Conservation (phyloP, 192 early-diverging fungal genomes). For the Obelidium mucronatum region DNA sequence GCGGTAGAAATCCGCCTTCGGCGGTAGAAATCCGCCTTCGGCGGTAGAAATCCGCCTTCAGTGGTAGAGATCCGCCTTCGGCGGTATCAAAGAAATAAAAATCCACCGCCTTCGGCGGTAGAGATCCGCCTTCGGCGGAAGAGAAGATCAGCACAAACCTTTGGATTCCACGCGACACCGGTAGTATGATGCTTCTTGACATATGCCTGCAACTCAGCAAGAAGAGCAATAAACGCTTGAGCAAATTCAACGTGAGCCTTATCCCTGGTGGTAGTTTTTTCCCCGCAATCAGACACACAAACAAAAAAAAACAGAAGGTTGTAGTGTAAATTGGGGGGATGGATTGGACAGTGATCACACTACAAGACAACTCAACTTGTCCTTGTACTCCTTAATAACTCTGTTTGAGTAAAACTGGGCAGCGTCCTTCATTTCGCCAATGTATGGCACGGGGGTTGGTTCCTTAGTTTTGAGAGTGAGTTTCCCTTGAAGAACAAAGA, state of each 20-base stretch:
- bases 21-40: too few relatives aligned
- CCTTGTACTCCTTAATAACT: conserved; percentile 88
- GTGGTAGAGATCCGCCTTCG: too few relatives aligned
- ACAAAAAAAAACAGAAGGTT: too few relatives aligned
- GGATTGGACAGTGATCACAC: background rate
- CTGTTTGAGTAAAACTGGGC: conserved; percentile 93
- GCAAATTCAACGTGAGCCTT: conserved; percentile 86
- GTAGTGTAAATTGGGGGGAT: too few relatives aligned
- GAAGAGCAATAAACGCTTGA: conserved; percentile 69
- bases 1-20: too few relatives aligned
- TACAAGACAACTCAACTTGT: conserved; percentile 63
- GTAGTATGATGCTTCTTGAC: conserved; percentile 90
- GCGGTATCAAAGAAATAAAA: too few relatives aligned
- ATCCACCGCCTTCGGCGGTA: too few relatives aligned
- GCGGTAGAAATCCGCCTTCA: too few relatives aligned
- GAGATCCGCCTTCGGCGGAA: too few relatives aligned
- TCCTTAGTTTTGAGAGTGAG: conserved; percentile 56
- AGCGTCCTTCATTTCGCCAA: conserved; percentile 88
- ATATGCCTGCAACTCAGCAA: conserved; percentile 82
- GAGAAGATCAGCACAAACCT: too few relatives aligned
- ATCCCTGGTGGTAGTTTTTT: background rate
- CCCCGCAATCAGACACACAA: too few relatives aligned
- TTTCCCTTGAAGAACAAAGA: background rate
- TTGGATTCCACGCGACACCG: conserved; percentile 92
- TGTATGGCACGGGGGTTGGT: conserved; percentile 84